Conservation (phyloP, 23 red algal species). For the Chondrus crispus region DNA sequence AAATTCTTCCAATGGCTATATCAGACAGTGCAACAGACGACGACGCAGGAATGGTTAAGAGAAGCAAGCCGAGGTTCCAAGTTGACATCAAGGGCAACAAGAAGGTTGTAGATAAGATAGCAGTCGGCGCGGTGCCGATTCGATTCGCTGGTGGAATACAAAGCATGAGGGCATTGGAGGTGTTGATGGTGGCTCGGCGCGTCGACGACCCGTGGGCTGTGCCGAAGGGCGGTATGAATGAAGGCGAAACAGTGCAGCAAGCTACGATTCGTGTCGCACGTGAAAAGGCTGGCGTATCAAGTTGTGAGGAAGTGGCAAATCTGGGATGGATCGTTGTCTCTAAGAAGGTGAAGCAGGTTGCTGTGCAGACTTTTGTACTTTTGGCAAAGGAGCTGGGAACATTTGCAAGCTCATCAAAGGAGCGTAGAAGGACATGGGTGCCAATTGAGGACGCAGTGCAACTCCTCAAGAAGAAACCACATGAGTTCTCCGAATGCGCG, state of each 20-base stretch:
- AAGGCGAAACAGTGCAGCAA: conserved; percentile 34
- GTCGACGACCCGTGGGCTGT: conserved; percentile 56
- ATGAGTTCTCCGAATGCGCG: conserved; percentile 27
- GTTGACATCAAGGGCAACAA: conserved; percentile 58
- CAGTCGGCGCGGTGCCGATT: conserved; percentile 46
- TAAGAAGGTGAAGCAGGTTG: conserved; percentile 33
- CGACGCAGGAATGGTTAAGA: background rate
- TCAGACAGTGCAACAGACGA: background rate
- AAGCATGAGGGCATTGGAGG: conserved; percentile 9
- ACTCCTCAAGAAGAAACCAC: background rate
- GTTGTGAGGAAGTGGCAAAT: conserved; percentile 44
- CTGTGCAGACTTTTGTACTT: conserved; percentile 36
- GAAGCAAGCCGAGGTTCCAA: conserved; percentile 16
- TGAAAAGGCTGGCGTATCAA: conserved; percentile 45
- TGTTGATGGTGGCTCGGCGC: conserved; percentile 43
- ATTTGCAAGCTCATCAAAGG: background rate
- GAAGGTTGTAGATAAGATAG: conserved; percentile 49
- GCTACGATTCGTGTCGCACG: conserved; percentile 44
- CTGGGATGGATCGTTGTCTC: conserved; percentile 45
- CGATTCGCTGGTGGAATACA: conserved; percentile 7
- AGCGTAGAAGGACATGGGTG: conserved; percentile 38
- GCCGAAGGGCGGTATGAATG: conserved; percentile 48
- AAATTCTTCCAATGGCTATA: background rate
- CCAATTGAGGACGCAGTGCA: conserved; percentile 39
- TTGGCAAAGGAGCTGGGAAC: conserved; percentile 46